Conservation (phyloP, 495 filamentous ascomycete genomes). For the Talaromyces wortmannii region DNA sequence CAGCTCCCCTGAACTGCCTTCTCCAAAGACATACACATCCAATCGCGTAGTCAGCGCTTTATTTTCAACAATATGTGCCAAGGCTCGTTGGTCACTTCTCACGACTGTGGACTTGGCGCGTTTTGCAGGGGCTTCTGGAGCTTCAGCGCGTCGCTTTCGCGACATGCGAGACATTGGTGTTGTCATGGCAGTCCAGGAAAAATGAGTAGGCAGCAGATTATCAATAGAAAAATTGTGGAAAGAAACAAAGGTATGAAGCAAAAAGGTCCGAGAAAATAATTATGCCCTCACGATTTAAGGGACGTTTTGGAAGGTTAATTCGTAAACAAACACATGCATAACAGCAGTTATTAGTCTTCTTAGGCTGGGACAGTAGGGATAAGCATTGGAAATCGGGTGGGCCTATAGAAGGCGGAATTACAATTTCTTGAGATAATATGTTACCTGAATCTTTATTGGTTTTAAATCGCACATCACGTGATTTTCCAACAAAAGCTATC, state of each 20-base stretch:
- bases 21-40: slow-evolving; percentile 63
- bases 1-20: slow-evolving; percentile 61
- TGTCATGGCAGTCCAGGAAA: neutral
- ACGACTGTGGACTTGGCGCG: neutral
- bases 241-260: neutral
- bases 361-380: neutral
- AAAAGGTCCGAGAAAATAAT: neutral
- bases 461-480: no score
- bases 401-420: neutral
- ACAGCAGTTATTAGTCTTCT: neutral
- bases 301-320: neutral
- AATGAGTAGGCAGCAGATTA: neutral
- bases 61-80: slow-evolving; percentile 24
- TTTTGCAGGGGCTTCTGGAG: neutral
- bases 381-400: neutral
- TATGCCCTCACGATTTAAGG: neutral
- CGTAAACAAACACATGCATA: neutral
- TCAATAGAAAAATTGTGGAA: neutral
- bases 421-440: neutral
- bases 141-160: neutral
- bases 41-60: slow-evolving; percentile 38
- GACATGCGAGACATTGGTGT: neutral
- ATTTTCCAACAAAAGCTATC: no score
- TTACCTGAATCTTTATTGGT: no score
- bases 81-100: neutral